phyloP scores from a whole-genome alignment of 2,329 filamentous ascomycete species.

The Calonectria henricotiae region DNA sequence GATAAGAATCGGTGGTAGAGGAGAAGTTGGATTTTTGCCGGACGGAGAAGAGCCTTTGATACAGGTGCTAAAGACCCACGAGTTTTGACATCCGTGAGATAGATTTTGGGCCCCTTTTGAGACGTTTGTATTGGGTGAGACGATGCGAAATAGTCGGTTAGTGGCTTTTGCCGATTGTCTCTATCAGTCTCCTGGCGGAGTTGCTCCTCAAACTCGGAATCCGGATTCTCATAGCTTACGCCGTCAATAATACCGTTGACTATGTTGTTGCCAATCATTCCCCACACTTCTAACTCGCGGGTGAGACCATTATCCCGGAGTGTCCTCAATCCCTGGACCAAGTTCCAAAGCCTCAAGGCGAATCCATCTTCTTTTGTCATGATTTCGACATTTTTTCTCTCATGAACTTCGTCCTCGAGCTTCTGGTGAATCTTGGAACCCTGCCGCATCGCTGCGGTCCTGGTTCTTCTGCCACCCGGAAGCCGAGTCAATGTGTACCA shows the following conservation, averaged over 20 bases:
- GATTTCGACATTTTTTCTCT: slow-evolving; percentile 80
- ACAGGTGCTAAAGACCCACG: slow-evolving; percentile 77
- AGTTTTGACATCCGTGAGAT: slow-evolving; percentile 93
- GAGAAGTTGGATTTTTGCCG: slow-evolving; percentile 89
- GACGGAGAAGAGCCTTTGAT: slow-evolving; percentile 78
- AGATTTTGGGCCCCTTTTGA: slow-evolving; percentile 63
- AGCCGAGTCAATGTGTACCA: slow-evolving; percentile 86
- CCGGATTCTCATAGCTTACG: slow-evolving; percentile 83
- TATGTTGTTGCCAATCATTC: slow-evolving; percentile 83
- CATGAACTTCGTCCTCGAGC: slow-evolving; percentile 89
- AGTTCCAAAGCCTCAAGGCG: slow-evolving; percentile 90
- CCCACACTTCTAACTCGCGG: slow-evolving; percentile 88
- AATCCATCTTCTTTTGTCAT: slow-evolving; percentile 85
- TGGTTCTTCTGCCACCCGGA: slow-evolving; percentile 80
- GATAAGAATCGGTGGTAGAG: slow-evolving; percentile 91
- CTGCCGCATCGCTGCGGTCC: slow-evolving; percentile 86
- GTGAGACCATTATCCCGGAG: slow-evolving; percentile 81
- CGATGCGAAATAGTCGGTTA: slow-evolving; percentile 62
- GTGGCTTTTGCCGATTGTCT: slow-evolving; percentile 57
- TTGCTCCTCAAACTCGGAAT: slow-evolving; percentile 78
- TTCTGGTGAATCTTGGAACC: slow-evolving; percentile 86
- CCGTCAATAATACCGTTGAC: slow-evolving; percentile 94
- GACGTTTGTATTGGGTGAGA: slow-evolving; percentile 32
- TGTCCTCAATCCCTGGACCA: slow-evolving; percentile 87
- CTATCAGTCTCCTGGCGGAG: slow-evolving; percentile 54